Conservation (phyloP, 164 flowering plant genomes). For the Macadamia integrifolia region DNA sequence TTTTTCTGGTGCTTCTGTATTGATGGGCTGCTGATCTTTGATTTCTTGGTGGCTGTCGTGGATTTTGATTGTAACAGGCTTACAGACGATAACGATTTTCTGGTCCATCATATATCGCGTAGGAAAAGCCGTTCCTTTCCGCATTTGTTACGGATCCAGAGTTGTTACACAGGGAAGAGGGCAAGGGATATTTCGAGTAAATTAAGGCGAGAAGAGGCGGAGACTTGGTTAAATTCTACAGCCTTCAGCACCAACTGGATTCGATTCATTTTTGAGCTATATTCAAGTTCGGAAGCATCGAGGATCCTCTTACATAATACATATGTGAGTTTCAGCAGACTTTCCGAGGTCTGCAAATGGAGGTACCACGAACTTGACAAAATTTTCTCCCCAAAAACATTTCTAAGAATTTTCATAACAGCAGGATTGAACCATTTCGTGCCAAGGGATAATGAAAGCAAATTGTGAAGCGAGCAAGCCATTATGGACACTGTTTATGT, state of each 20-base stretch:
- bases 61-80: neutral
- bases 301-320: neutral
- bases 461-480: neutral
- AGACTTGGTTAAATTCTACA: neutral
- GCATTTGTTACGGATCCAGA: neutral
- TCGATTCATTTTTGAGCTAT: neutral
- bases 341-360: neutral
- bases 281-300: neutral
- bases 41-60: neutral
- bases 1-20: neutral
- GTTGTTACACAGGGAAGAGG: neutral
- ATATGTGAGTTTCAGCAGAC: neutral
- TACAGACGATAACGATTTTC: neutral
- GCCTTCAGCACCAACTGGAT: neutral
- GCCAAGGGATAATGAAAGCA: neutral
- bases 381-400: no score
- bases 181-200: constrained; percentile 1
- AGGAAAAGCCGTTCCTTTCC: no score
- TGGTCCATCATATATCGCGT: neutral
- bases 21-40: constrained; percentile 3
- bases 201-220: neutral
- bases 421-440: neutral
- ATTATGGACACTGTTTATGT: neutral
- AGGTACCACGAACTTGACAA: neutral
- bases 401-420: neutral